Evolutionary conservation across 345 rosid species (phyloP), one percentile per base, ranked within the genome.

Genomic region (Dimocarpus longan): DNA sequence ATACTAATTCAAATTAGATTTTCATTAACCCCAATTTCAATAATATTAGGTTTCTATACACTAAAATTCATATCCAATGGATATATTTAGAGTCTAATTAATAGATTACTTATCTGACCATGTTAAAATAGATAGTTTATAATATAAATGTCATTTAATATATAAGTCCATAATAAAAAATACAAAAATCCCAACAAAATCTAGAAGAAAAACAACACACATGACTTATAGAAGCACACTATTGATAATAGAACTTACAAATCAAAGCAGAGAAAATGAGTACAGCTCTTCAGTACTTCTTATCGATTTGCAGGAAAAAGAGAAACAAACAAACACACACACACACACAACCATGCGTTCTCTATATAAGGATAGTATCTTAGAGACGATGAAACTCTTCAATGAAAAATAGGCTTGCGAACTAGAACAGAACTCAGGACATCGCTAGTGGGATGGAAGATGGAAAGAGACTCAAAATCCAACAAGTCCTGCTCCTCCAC

Each of bases 351-450:
- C 22, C 43, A 32, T 21, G 32, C 13, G 3, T 50, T 50, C 18
- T 50, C 18, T 50, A 18, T 50, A 6, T 5, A 5, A 42, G 44
- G 44, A 42, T 42, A 42, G 44, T 42, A 42, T 42, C 4, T 42
- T 42, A 5, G 37, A 32, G 37, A 32, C 37, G 52, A 46, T 46
- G 52, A 52, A 52, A 4, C 18, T 52, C 7, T 10, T 52, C 57
- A 11, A 13, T 0, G 43, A 24, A 44, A 18, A 42, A 63, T 5
- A 28, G 83, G 80, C 71, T 81, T 81, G 22, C 87, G 85, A 5
- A 52, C 81, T 6, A 87, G 83, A 81, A 77, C 81, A 2, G 90
- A 87, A 74, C 83, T 82, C 75, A 85, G 79, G 26, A 87, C 80
- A 10, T 87, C 88, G 48, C 75, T 50, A 0, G 74, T 75, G 9